These are phyloP conservation scores for Cordyceps cicadae DNA, from an alignment of 2,329 filamentous ascomycete genomes.

Conservation along the genomic window DNA sequence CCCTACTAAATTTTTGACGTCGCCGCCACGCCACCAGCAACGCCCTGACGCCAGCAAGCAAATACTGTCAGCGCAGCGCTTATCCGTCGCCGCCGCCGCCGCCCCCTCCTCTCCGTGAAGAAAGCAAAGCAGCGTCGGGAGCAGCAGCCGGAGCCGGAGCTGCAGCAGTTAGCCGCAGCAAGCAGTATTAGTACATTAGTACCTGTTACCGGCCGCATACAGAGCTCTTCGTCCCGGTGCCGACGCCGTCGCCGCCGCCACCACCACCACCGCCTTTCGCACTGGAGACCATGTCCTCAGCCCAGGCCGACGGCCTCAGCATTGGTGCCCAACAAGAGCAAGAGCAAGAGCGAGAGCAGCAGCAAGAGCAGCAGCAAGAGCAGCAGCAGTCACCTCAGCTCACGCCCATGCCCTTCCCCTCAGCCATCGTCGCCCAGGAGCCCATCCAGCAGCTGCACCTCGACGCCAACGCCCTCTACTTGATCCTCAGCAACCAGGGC, in stretches of 20 bases:
- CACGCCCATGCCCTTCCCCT: not conserved
- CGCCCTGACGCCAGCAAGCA: not conserved
- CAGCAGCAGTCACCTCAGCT: not conserved
- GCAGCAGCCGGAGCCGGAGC: not conserved
- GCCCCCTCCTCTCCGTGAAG: not conserved
- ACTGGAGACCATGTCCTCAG: not conserved
- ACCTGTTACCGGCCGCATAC: too few relatives aligned
- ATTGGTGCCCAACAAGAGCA: not conserved
- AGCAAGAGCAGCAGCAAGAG: not conserved
- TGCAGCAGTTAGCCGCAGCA: not conserved
- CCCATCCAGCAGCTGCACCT: not conserved
- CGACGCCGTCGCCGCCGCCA: not conserved
- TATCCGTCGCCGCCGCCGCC: too few relatives aligned
- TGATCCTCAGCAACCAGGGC: conserved; percentile 2
- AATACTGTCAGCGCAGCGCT: not conserved
- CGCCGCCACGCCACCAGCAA: not conserved
- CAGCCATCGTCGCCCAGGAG: too few relatives aligned
- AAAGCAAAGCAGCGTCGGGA: not conserved
- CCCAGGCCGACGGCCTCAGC: not conserved
- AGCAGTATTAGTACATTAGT: too few relatives aligned
- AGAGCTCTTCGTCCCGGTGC: not conserved
- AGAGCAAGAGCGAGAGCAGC: not conserved
- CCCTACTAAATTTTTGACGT: not conserved
- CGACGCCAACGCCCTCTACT: conserved; percentile 6
- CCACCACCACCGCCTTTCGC: not conserved